These are phyloP conservation scores for Coemansia sp. DNA, from an alignment of 192 early-diverging fungal genomes.

Conservation along the genomic window DNA sequence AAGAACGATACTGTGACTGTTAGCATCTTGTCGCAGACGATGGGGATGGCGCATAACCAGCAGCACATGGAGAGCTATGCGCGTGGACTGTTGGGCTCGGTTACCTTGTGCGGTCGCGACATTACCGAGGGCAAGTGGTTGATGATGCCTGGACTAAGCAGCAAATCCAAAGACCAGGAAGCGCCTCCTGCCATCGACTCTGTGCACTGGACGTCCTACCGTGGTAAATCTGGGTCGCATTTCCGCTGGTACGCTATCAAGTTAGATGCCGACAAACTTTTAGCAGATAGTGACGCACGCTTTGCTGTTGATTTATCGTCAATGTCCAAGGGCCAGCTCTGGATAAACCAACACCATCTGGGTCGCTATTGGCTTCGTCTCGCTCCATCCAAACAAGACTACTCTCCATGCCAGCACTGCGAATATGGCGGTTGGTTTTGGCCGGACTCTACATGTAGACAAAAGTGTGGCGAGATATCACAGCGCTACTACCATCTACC, in stretches of 20 bases:
- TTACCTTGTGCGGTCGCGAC: constrained; percentile 34
- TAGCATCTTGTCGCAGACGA: constrained; percentile 43
- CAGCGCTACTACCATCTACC: constrained; percentile 55
- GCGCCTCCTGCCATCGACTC: neutral
- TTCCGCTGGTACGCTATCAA: constrained; percentile 42
- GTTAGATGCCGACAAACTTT: constrained; percentile 20
- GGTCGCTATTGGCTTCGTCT: constrained; percentile 53
- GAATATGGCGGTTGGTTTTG: constrained; percentile 39
- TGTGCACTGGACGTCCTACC: neutral
- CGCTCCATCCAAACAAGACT: constrained; percentile 14
- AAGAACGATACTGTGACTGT: constrained; percentile 10
- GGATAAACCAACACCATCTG: constrained; percentile 49
- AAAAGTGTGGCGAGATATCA: constrained; percentile 39
- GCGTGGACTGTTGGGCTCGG: constrained; percentile 37
- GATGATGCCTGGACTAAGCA: constrained; percentile 16
- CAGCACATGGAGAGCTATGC: constrained; percentile 41
- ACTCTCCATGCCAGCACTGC: constrained; percentile 35
- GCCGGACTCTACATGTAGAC: constrained; percentile 36
- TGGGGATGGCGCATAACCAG: constrained; percentile 51
- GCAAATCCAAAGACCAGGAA: neutral
- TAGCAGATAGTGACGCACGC: neutral
- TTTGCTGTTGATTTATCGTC: constrained; percentile 42
- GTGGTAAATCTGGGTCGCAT: neutral
- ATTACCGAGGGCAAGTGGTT: constrained; percentile 37
- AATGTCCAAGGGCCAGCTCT: constrained; percentile 55